Evolutionary conservation across 73 alveolate genomes (phyloP), one percentile per base, ranked within the genome.

Genomic region (Loxodes magnus): DNA sequence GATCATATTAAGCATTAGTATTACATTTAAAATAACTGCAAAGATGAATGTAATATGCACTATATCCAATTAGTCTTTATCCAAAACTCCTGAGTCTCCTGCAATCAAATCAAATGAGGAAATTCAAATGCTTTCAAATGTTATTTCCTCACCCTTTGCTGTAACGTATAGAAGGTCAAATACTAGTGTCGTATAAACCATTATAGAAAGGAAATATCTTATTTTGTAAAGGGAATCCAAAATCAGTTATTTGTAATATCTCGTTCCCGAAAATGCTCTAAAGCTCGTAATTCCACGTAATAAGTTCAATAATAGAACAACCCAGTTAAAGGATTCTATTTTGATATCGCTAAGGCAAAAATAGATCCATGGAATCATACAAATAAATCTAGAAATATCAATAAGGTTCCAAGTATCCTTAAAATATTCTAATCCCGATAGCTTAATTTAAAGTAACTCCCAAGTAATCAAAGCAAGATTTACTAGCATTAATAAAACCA

Each of bases 1-100:
- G 23, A 38, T 38, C 52, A 38, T 38, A 38, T 38, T 38, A 38
- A 38, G 52, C 52, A 38, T 38, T 14, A 38, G 52, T 5, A 38
- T 28, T 14, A 38, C 21, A 12, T 38, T 38, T 12, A 38, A 5
- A 14, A 38, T 5, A 7, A 38, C n/a, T 14, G 52, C 52, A 6
- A 38, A 5, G 5, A 38, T 6, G 19, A 7, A 38, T 7, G 52
- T 6, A 10, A 38, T 22, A 38, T 38, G 19, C 19, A 7, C 23
- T 12, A 38, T 38, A 38, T 38, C 21, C 6, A 38, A 38, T n/a
- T 7, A 31, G 23, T 38, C 21, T 12, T 14, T 14, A 14, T 6
- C 5, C 23, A 7, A 14, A 10, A 5, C 19, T 14, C 19, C 52
- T 38, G 6, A 10, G 5, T 7, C 6, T 5, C 52, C 52, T 14